A percentile compares a stretch with the other conserved stretches of the same genome.
These are phyloP conservation scores for Candida germanica DNA, from an alignment of 805 yeast genomes.

Conservation along the genomic window DNA sequence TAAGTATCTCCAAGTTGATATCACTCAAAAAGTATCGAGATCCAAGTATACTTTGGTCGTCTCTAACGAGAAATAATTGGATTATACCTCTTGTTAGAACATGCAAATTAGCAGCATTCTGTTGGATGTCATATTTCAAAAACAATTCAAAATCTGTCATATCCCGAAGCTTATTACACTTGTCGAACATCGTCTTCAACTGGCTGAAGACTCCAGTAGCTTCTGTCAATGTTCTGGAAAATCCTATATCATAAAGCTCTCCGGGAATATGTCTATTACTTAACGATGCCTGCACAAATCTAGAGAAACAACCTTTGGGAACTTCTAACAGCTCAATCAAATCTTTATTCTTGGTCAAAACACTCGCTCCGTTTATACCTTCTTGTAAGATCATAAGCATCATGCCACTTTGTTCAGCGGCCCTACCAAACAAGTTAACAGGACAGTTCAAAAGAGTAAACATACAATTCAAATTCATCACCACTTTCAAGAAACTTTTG, in stretches of 20 bases:
- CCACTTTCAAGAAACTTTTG: constrained; percentile 25
- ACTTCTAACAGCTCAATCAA: constrained; percentile 5
- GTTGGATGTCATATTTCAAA: constrained; percentile 25
- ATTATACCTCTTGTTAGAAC: constrained; percentile 61
- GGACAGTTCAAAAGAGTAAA: constrained; percentile 8
- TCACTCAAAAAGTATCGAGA: constrained; percentile 24
- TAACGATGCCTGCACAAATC: constrained; percentile 33
- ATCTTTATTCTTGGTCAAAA: constrained; percentile 3
- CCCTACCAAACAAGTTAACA: constrained; percentile 7
- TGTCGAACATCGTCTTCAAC: constrained; percentile 17
- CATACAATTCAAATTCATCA: constrained; percentile 23
- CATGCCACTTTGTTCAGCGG: background rate
- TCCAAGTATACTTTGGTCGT: constrained; percentile 60
- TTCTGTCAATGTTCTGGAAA: constrained; percentile 19
- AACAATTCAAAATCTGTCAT: constrained; percentile 25
- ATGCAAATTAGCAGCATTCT: constrained; percentile 23
- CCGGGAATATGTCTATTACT: constrained; percentile 38
- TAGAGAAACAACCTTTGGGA: constrained; percentile 30
- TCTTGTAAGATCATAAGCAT: constrained; percentile 16
- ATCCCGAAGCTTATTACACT: constrained; percentile 17
- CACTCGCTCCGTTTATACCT: constrained; percentile 13
- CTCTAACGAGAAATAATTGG: constrained; percentile 60
- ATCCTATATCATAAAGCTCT: constrained; percentile 23
- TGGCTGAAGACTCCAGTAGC: constrained; percentile 19
- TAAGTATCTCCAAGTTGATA: constrained; percentile 35